Evolutionary conservation across 805 yeast species (phyloP).

Genomic region (Kazachstania taianensis): DNA sequence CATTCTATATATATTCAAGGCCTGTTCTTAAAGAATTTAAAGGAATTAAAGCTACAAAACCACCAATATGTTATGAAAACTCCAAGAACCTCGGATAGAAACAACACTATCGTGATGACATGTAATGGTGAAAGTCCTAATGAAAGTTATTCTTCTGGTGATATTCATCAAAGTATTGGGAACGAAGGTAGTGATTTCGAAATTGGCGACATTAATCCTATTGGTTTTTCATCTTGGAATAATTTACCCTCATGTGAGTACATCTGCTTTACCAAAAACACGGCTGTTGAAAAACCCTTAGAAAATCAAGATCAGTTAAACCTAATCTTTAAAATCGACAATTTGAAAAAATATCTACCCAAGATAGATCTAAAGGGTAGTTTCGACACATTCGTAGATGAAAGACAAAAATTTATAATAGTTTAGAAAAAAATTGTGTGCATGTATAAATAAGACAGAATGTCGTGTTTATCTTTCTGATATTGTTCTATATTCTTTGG

Average conservation of each 20-base stretch:
- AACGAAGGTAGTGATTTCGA: neutral
- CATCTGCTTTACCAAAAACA: conserved; percentile 5
- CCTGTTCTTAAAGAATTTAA: conserved; percentile 15
- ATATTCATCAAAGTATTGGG: no score
- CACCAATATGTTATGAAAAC: neutral
- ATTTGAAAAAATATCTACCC: conserved; percentile 12
- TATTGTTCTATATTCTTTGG: no score
- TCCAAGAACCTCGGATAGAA: conserved; percentile 6
- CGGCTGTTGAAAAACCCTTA: neutral
- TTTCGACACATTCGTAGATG: conserved; percentile 16
- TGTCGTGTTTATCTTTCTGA: no score
- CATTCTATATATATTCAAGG: conserved; percentile 16
- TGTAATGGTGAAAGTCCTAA: neutral
- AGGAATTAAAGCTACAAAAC: conserved; percentile 5
- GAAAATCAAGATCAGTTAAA: conserved; percentile 1
- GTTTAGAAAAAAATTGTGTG: no score
- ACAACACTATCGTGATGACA: conserved; percentile 5
- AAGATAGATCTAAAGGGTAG: conserved; percentile 12
- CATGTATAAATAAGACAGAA: no score
- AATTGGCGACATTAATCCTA: conserved; percentile 9
- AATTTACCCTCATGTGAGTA: conserved; percentile 11
- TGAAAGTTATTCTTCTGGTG: no score
- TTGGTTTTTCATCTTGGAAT: conserved; percentile 23
- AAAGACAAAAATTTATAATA: conserved; percentile 15
- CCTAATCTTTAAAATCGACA: conserved; percentile 14